phyloP scores from a whole-genome alignment of 257 asterid genomes.

The Solanum dulcamara region DNA sequence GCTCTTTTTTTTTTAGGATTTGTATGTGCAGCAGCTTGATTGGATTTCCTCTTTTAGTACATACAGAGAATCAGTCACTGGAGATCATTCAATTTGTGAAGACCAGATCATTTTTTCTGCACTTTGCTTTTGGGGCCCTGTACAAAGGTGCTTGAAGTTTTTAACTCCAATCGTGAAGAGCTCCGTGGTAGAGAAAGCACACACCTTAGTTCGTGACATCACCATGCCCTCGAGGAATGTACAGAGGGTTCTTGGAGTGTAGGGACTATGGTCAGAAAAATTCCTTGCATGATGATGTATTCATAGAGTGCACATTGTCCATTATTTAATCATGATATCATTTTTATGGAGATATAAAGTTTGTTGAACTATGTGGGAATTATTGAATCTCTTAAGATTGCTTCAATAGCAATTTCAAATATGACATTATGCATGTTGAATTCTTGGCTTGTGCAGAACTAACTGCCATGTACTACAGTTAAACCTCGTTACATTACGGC shows the following conservation, averaged over 20 bases:
- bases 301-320: background rate
- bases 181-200: background rate
- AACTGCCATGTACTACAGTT: too few relatives aligned
- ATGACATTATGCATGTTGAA: background rate
- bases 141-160: background rate
- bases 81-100: background rate
- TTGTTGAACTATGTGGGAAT: background rate
- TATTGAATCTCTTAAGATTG: background rate
- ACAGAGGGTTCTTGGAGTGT: background rate
- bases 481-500: too few relatives aligned
- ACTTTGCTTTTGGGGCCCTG: background rate
- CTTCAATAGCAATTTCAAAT: background rate
- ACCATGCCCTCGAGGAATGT: background rate
- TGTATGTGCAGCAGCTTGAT: conserved; percentile 16
- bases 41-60: background rate
- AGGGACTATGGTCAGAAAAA: background rate
- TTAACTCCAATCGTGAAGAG: background rate
- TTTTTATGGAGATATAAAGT: background rate
- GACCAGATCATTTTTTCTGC: background rate
- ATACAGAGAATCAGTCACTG: background rate
- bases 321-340: background rate
- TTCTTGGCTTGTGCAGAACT: background rate
- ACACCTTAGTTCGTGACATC: background rate
- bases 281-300: background rate
- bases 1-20: conserved; percentile 3